phyloP scores from a whole-genome alignment of 2,329 filamentous ascomycete species.

The Akanthomyces uredinophilus region DNA sequence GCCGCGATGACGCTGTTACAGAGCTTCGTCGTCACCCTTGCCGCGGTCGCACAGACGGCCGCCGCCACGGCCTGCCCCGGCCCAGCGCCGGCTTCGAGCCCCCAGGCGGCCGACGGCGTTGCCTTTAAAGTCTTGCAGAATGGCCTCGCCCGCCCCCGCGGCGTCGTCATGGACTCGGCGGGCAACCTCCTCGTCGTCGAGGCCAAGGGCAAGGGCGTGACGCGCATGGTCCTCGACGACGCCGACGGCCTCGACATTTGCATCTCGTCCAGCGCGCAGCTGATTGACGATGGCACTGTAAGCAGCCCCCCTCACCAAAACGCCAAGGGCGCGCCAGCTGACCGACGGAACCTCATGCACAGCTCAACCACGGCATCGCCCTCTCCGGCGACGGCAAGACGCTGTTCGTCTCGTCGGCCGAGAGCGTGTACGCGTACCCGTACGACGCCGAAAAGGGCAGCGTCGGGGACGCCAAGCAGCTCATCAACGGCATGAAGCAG shows the following conservation, averaged over 20 bases:
- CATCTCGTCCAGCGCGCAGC: conserved; percentile 23
- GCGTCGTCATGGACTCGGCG: conserved; percentile 29
- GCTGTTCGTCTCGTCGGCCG: conserved; percentile 45
- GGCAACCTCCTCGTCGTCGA: conserved; percentile 35
- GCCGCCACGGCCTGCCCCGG: conserved; percentile 6
- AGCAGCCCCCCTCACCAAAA: too few species aligned
- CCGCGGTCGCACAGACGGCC: not conserved
- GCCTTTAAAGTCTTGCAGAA: conserved; percentile 24
- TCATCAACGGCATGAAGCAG: conserved; percentile 54
- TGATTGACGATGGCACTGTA: conserved; percentile 25
- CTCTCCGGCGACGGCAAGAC: conserved; percentile 41
- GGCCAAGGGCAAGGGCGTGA: conserved; percentile 26
- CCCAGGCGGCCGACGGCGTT: conserved; percentile 23
- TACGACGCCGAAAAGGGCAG: conserved; percentile 50
- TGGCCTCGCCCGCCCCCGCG: conserved; percentile 25
- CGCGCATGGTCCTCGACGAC: conserved; percentile 29
- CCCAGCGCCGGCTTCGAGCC: conserved; percentile 11
- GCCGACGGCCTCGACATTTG: conserved; percentile 26
- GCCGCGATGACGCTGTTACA: not conserved
- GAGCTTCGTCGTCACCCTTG: not conserved
- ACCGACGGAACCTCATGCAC: too few species aligned
- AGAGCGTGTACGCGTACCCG: conserved; percentile 52
- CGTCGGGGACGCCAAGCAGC: conserved; percentile 35
- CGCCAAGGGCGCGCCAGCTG: not conserved
- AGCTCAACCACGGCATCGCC: conserved; percentile 48